A percentile compares a stretch with the other conserved stretches of the same genome.
Evolutionary conservation across 306 rosid species (phyloP).

Genomic region (Acacia melanoxylon): DNA sequence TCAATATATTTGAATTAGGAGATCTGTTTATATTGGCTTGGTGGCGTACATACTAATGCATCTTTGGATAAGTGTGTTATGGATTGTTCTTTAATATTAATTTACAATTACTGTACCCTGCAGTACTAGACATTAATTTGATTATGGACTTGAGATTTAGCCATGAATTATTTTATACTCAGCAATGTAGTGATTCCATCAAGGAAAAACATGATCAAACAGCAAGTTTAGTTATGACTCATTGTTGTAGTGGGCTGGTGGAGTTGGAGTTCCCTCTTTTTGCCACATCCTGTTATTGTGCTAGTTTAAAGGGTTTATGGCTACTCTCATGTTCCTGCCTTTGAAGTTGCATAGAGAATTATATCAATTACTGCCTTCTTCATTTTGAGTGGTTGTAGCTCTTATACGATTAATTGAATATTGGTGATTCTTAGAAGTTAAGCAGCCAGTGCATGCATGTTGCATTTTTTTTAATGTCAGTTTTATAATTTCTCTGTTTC

Average conservation of each 20-base stretch:
- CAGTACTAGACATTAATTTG: background rate
- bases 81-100: background rate
- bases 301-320: background rate
- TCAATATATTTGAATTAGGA: background rate
- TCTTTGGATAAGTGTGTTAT: background rate
- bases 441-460: constrained; percentile 4
- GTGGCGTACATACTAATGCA: background rate
- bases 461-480: background rate
- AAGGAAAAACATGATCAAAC: background rate
- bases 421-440: background rate
- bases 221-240: background rate
- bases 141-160: background rate
- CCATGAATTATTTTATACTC: background rate
- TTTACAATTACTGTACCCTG: background rate
- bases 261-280: background rate
- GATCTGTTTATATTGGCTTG: background rate
- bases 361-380: background rate
- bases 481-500: constrained; percentile 30
- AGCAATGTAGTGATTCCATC: background rate
- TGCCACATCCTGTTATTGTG: background rate
- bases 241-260: background rate
- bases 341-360: background rate
- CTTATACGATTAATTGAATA: background rate
- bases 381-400: background rate
- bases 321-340: background rate